Evolutionary conservation across 768 basidiomycete species (phyloP).

Genomic region (Gautieria morchelliformis): DNA sequence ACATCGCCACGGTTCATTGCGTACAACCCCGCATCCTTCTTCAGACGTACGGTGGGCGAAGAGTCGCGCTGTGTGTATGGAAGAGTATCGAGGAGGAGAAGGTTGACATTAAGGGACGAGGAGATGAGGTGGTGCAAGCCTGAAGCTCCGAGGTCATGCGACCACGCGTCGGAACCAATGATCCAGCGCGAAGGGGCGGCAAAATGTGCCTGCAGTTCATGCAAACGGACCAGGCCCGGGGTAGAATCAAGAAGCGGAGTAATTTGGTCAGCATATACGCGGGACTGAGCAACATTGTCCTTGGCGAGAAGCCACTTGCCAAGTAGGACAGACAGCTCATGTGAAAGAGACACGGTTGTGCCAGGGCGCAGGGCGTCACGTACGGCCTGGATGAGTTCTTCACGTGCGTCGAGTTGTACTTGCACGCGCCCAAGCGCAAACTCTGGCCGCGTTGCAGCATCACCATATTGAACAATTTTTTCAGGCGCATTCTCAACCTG

Average conservation of each 20-base stretch:
- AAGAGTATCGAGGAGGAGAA: conserved; percentile 87
- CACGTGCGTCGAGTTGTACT: conserved; percentile 69
- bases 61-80: conserved; percentile 77
- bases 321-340: conserved; percentile 60
- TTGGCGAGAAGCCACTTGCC: conserved; percentile 73
- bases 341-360: conserved; percentile 31
- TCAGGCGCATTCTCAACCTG: conserved; percentile 81
- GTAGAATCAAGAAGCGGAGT: conserved; percentile 35
- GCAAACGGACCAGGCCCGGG: conserved; percentile 24
- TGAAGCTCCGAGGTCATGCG: conserved; percentile 91
- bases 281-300: conserved; percentile 60
- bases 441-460: conserved; percentile 82
- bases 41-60: conserved; percentile 64
- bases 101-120: conserved; percentile 85
- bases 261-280: conserved; percentile 48
- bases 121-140: conserved; percentile 93
- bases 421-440: conserved; percentile 89
- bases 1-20: conserved; percentile 98
- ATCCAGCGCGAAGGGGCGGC: conserved; percentile 82
- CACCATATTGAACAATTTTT: conserved; percentile 58
- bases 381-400: conserved; percentile 52
- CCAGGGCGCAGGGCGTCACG: conserved; percentile 49
- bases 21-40: conserved; percentile 95
- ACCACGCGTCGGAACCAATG: conserved; percentile 97
- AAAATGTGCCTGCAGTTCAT: conserved; percentile 48